Conservation (phyloP, 768 basidiomycete genomes). For the Sporobolomyces pararoseus region DNA sequence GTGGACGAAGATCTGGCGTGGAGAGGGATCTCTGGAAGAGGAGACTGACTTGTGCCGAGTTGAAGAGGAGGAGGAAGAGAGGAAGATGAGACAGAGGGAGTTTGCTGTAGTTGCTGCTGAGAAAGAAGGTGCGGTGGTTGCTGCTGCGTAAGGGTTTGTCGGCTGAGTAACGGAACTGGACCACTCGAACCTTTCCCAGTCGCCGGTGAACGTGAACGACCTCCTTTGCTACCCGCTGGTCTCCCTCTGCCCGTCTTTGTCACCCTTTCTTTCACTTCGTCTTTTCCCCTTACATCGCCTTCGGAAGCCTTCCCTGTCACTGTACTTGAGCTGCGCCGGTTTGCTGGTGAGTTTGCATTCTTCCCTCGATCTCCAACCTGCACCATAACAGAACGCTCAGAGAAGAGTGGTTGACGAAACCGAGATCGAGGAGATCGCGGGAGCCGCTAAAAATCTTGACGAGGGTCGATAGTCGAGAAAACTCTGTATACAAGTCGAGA, state of each 20-base stretch:
- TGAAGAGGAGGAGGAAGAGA: background rate
- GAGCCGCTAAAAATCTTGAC: background rate
- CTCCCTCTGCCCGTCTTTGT: background rate
- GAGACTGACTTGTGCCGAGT: background rate
- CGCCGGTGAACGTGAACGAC: background rate
- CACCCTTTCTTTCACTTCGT: background rate
- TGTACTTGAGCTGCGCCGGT: background rate
- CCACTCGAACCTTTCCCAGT: background rate
- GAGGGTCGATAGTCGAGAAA: background rate
- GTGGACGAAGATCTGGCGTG: background rate
- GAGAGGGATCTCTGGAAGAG: background rate
- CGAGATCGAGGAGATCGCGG: background rate
- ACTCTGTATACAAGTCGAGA: background rate
- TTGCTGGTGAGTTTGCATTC: constrained; percentile 10
- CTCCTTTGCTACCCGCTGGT: background rate
- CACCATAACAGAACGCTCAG: constrained; percentile 3
- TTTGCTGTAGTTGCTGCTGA: background rate
- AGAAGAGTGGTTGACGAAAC: background rate
- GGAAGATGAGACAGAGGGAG: background rate
- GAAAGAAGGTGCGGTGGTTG: background rate
- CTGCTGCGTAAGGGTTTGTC: background rate
- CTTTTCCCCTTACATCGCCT: constrained; percentile 8
- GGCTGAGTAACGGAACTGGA: background rate
- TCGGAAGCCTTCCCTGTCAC: constrained; percentile 3
- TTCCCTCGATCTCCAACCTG: constrained; percentile 9